Percentiles rank a stretch among this genome's conserved stretches.
These are phyloP conservation scores for Helotiales sp. DNA, from an alignment of 2,329 filamentous ascomycete genomes.

Conservation along the genomic window DNA sequence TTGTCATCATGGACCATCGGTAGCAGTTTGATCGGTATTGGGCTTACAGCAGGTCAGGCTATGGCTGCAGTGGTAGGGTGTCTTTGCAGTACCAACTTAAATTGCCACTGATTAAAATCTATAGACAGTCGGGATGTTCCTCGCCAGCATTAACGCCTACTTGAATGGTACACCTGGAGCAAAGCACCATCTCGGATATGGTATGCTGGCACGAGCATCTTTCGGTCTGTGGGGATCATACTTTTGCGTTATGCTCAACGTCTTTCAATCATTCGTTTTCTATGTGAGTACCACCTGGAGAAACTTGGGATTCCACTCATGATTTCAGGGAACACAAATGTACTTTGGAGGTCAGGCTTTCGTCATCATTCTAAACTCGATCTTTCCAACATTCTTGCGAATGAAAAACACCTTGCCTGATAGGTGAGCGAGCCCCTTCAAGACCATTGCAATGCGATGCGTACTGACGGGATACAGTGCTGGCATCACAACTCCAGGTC, in stretches of 20 bases:
- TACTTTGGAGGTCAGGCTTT: slow-evolving; percentile 23
- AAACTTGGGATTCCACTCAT: neutral
- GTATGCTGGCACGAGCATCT: slow-evolving; percentile 28
- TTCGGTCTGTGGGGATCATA: slow-evolving; percentile 34
- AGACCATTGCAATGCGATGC: too few species aligned
- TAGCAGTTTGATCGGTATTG: slow-evolving; percentile 25
- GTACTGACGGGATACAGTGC: slow-evolving; percentile 3
- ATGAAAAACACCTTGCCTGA: slow-evolving; percentile 21
- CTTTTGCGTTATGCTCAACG: slow-evolving; percentile 31
- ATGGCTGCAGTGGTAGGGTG: slow-evolving; percentile 22
- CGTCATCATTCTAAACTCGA: slow-evolving; percentile 17
- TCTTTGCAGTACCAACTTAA: too few species aligned
- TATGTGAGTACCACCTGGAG: slow-evolving; percentile 3
- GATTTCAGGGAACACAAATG: slow-evolving; percentile 20
- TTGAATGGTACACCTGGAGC: slow-evolving; percentile 12
- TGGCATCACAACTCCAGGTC: slow-evolving; percentile 14
- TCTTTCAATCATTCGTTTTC: slow-evolving; percentile 29
- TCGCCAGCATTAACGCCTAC: slow-evolving; percentile 8
- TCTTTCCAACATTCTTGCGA: slow-evolving; percentile 18
- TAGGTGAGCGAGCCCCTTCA: slow-evolving; percentile 5
- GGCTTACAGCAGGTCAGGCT: slow-evolving; percentile 24
- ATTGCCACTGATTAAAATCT: too few species aligned
- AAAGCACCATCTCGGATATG: slow-evolving; percentile 15
- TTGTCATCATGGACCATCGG: slow-evolving; percentile 21
- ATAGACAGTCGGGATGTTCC: slow-evolving; percentile 1